Evolutionary conservation across 768 basidiomycete species (phyloP).

Genomic region (Lyophyllum semitale): DNA sequence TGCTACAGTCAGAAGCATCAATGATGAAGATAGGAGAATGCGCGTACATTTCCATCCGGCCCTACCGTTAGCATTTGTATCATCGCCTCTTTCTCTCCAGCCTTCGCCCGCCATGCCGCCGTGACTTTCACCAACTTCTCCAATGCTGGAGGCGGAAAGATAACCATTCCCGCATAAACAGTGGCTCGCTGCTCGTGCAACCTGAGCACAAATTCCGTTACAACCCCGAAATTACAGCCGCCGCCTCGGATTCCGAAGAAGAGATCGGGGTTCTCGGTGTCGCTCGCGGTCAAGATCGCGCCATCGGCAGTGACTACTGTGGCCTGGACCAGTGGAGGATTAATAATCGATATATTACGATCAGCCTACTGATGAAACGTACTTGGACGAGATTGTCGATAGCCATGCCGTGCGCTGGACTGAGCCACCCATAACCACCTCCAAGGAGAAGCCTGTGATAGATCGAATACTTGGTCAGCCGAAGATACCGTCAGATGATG

Average conservation of each 20-base stretch:
- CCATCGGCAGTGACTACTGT: conserved; percentile 19
- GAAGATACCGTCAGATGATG: neutral
- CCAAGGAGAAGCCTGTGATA: conserved; percentile 47
- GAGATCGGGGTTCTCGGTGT: conserved; percentile 43
- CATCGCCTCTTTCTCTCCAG: conserved; percentile 41
- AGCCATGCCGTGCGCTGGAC: conserved; percentile 41
- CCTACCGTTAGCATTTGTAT: conserved; percentile 33
- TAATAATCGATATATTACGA: too few relatives aligned
- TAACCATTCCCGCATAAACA: conserved; percentile 46
- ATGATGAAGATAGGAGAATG: neutral
- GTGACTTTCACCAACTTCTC: conserved; percentile 33
- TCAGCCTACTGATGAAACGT: neutral
- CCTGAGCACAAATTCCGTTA: conserved; percentile 50
- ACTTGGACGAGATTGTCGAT: conserved; percentile 49
- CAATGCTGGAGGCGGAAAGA: conserved; percentile 32
- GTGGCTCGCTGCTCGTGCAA: conserved; percentile 51
- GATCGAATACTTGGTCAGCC: neutral
- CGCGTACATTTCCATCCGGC: conserved; percentile 39
- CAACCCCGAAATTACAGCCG: conserved; percentile 57
- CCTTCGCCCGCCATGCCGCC: conserved; percentile 37
- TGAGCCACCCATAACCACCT: conserved; percentile 58
- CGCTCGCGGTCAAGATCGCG: conserved; percentile 24
- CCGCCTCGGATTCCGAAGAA: conserved; percentile 57
- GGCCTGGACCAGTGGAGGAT: conserved; percentile 3
- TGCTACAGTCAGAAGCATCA: neutral